Conservation (phyloP, 2,329 filamentous ascomycete genomes). For the Microdochium nivale region DNA sequence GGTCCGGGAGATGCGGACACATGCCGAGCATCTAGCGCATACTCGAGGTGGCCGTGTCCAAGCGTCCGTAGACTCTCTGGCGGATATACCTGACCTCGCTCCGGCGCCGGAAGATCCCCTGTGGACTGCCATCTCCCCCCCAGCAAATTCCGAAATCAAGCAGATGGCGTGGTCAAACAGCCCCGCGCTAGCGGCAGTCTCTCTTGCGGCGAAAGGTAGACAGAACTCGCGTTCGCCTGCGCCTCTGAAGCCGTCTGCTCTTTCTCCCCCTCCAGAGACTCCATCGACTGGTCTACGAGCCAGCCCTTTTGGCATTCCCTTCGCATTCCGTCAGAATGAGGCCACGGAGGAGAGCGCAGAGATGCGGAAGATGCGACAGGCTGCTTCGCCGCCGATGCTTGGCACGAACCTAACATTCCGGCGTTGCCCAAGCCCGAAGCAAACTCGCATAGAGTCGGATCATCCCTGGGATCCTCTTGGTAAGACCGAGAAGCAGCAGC, state of each 20-base stretch:
- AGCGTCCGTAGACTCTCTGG: conserved; percentile 21
- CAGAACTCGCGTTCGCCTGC: conserved; percentile 8
- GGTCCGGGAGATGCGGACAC: conserved; percentile 70
- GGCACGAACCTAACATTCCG: conserved; percentile 75
- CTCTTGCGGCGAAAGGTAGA: background rate
- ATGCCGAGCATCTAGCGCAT: conserved; percentile 57
- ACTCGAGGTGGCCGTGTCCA: conserved; percentile 32
- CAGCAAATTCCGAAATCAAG: conserved; percentile 14
- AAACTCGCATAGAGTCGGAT: conserved; percentile 74
- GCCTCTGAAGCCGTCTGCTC: conserved; percentile 9
- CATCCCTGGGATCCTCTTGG: conserved; percentile 44
- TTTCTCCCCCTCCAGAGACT: conserved; percentile 19
- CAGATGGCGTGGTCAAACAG: conserved; percentile 13
- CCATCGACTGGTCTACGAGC: conserved; percentile 32
- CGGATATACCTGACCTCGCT: conserved; percentile 20
- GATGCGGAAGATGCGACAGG: conserved; percentile 38
- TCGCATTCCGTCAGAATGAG: conserved; percentile 33
- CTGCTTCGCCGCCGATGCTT: conserved; percentile 75
- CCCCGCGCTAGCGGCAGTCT: background rate
- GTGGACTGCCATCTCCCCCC: conserved; percentile 17
- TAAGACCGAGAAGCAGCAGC: conserved; percentile 36
- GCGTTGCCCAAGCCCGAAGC: conserved; percentile 72
- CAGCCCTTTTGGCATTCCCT: conserved; percentile 24
- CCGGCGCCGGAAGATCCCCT: conserved; percentile 18
- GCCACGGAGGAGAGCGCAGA: conserved; percentile 28